phyloP scores from a whole-genome alignment of 495 filamentous ascomycete species.

The Podospora pseudopauciseta region DNA sequence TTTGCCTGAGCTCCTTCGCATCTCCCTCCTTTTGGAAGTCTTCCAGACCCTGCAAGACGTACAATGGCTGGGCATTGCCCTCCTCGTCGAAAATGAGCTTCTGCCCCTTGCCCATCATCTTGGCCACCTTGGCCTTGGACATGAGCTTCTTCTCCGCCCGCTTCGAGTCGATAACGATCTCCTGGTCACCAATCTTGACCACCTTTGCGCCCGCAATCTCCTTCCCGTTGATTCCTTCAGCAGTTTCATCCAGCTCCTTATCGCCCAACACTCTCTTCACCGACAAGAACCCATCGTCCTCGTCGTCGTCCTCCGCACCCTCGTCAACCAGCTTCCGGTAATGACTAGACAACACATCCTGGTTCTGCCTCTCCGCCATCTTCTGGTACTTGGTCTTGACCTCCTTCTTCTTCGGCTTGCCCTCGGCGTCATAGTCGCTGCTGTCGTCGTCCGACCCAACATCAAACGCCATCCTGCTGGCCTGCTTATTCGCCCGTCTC shows the following conservation, averaged over 20 bases:
- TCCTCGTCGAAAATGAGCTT: conserved; percentile 92
- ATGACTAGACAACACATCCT: conserved; percentile 88
- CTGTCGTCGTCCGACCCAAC: conserved; percentile 38
- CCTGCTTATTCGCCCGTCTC: conserved; percentile 78
- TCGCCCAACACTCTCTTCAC: conserved; percentile 78
- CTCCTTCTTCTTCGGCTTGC: conserved; percentile 55
- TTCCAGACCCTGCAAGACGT: conserved; percentile 81
- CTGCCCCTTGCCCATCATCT: conserved; percentile 77
- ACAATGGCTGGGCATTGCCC: conserved; percentile 74
- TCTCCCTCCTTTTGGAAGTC: conserved; percentile 70
- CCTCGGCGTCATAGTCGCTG: conserved; percentile 42
- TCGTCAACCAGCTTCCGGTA: conserved; percentile 82
- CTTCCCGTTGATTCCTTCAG: conserved; percentile 22
- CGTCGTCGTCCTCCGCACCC: conserved; percentile 51
- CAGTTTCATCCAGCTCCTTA: conserved; percentile 38
- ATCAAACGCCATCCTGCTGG: conserved; percentile 58
- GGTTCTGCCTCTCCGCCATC: conserved; percentile 94
- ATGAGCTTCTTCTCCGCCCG: conserved; percentile 87
- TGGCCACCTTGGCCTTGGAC: conserved; percentile 88
- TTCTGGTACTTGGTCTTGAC: conserved; percentile 91
- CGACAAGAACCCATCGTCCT: conserved; percentile 76
- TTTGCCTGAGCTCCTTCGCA: conserved; percentile 66
- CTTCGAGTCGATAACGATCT: conserved; percentile 84
- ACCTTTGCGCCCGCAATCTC: conserved; percentile 36
- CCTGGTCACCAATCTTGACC: conserved; percentile 51